phyloP scores from a whole-genome alignment of 768 basidiomycete genomes.

The Myochromella boudieri region DNA sequence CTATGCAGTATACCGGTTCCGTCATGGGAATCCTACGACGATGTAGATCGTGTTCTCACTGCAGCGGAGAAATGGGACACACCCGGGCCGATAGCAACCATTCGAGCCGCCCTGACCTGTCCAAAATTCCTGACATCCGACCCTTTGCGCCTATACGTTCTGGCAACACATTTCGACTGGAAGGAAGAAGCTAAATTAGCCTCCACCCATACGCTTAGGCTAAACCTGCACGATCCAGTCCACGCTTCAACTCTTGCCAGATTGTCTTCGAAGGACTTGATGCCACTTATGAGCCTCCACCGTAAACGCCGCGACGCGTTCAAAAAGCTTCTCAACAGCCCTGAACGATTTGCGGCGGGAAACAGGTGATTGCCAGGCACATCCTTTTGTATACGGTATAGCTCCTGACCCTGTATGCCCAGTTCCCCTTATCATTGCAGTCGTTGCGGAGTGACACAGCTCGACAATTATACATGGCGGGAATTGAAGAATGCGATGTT shows the following conservation, averaged over 20 bases:
- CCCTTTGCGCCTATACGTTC: constrained; percentile 52
- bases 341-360: constrained; percentile 56
- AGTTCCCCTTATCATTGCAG: constrained; percentile 46
- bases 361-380: constrained; percentile 33
- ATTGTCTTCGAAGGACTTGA: constrained; percentile 50
- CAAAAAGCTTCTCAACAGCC: constrained; percentile 50
- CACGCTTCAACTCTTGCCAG: constrained; percentile 45
- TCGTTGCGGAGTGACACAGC: constrained; percentile 47
- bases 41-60: constrained; percentile 51
- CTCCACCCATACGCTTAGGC: constrained; percentile 53
- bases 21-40: constrained; percentile 48
- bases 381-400: background rate
- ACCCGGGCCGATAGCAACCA: constrained; percentile 54
- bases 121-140: constrained; percentile 42
- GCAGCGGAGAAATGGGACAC: constrained; percentile 75
- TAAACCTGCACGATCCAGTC: constrained; percentile 44
- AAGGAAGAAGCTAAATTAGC: constrained; percentile 54
- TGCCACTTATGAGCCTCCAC: constrained; percentile 59
- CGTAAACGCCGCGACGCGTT: constrained; percentile 51
- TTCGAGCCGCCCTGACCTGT: constrained; percentile 52
- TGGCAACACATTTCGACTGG: constrained; percentile 66
- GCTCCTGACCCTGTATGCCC: background rate
- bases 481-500: constrained; percentile 57
- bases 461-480: constrained; percentile 64
- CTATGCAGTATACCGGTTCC: constrained; percentile 54